A percentile compares a stretch with the other conserved stretches of the same genome.
phyloP scores from a whole-genome alignment of 148 eudicot genomes.

The Vaccinium corymbosum region DNA sequence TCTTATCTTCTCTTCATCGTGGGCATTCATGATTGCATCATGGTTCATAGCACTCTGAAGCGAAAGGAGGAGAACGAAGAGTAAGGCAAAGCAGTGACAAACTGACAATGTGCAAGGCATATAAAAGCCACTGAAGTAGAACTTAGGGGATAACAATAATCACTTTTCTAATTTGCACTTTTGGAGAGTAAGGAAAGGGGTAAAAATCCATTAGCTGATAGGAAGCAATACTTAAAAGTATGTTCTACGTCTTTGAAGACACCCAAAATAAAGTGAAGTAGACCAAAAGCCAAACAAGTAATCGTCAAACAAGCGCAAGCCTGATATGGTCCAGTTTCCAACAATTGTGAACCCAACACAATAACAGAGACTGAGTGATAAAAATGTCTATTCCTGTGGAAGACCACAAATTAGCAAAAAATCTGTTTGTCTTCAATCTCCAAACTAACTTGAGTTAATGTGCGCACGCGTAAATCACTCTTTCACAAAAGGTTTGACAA shows the following conservation, averaged over 20 bases:
- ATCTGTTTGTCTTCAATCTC: not conserved
- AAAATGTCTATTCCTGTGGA: not conserved
- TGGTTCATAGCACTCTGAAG: conserved; percentile 93
- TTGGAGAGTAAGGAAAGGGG: not conserved
- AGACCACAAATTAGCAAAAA: not conserved
- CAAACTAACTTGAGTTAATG: not conserved
- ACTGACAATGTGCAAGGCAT: not conserved
- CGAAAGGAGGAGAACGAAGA: conserved; percentile 7
- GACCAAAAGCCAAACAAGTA: not conserved
- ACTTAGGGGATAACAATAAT: not conserved
- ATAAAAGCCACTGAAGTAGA: not conserved
- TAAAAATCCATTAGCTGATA: not conserved
- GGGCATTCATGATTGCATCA: conserved; percentile 83
- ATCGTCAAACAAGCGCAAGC: not conserved
- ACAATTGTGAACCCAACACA: not conserved
- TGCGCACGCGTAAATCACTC: not conserved
- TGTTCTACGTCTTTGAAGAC: not conserved
- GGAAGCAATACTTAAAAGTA: not conserved
- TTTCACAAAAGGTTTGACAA: not conserved
- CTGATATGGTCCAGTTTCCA: not conserved
- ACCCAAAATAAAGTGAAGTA: not conserved
- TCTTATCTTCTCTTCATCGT: conserved; percentile 76
- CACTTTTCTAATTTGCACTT: not conserved
- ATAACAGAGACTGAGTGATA: not conserved
- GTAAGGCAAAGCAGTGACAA: not conserved